Evolutionary conservation across 2,329 filamentous ascomycete species (phyloP), one percentile per base, ranked within the genome.

Genomic region (Alternaria longipes): DNA sequence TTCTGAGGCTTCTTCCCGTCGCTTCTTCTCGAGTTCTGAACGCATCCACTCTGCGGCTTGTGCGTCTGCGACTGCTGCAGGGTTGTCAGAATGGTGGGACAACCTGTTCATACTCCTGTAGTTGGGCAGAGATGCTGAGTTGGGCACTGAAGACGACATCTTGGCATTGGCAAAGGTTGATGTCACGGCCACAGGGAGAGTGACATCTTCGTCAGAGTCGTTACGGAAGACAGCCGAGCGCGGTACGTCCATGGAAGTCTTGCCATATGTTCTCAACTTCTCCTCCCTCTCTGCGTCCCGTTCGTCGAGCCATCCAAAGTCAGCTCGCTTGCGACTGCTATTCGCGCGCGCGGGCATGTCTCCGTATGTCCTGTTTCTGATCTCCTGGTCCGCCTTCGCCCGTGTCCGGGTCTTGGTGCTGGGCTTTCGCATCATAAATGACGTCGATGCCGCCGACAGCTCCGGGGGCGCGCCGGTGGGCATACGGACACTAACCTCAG

Each of bases 11-110:
- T 72, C 65, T 20, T 70, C 67, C 26, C 67, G 68, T 47, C 77
- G 73, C 67, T 78, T 82, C 56, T 81, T 82, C 53, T 81, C 81
- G 32, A 79, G 66, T 62, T 83, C 80, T 36, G 73, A 68, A 16
- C 76, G 78, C 79, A 82, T 82, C 81, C 81, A 81, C 40, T 82
- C 80, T 3, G 76, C 72, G 40, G 80, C 76, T 14, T 76, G 70
- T 9, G 76, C 72, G 52, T 82, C 80, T 22, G 78, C 74, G 44
- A 77, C 73, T n/a, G 77, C 75, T 2, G 73, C 69, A n/a, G 75
- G 71, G 38, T 62, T 70, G 2, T 76, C 64, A 12, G 76, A 66
- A 36, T 80, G 77, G 34, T 73, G 73, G 11, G 81, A 82, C 67
- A 71, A 20, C 74, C 77, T 22, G 11, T 58, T 61, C 14, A 49